These are phyloP conservation scores for Diplodia seriata DNA, from an alignment of 2,329 filamentous ascomycete genomes.

Conservation along the genomic window DNA sequence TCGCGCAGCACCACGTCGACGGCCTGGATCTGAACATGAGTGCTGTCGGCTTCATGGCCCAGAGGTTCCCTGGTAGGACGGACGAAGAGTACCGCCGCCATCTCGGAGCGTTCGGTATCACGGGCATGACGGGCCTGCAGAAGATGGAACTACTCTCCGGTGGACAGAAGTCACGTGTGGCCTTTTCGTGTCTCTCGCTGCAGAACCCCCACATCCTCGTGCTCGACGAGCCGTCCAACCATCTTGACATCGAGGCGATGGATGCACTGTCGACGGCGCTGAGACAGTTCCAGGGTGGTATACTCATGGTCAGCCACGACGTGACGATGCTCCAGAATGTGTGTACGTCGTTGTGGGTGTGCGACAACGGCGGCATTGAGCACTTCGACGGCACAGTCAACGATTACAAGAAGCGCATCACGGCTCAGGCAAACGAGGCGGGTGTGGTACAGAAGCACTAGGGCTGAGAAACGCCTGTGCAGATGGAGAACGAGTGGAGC, in stretches of 20 bases:
- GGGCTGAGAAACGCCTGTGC: slow-evolving; percentile 52
- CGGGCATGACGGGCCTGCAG: slow-evolving; percentile 93
- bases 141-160: slow-evolving; percentile 94
- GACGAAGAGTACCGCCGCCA: slow-evolving; percentile 98
- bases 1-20: slow-evolving; percentile 98
- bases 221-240: slow-evolving; percentile 97
- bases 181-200: slow-evolving; percentile 93
- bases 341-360: slow-evolving; percentile 94
- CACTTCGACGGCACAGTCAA: slow-evolving; percentile 96
- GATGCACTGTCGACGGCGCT: slow-evolving; percentile 88
- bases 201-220: slow-evolving; percentile 97
- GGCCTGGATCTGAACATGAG: slow-evolving; percentile 87
- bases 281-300: slow-evolving; percentile 86
- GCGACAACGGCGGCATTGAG: slow-evolving; percentile 90
- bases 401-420: slow-evolving; percentile 96
- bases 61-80: slow-evolving; percentile 84
- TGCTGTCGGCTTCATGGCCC: slow-evolving; percentile 95
- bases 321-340: slow-evolving; percentile 98
- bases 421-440: slow-evolving; percentile 82
- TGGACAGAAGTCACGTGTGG: slow-evolving; percentile 97
- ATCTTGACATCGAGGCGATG: slow-evolving; percentile 99
- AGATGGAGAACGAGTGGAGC: slow-evolving; percentile 46
- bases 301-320: slow-evolving; percentile 98
- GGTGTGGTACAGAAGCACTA: slow-evolving; percentile 75
- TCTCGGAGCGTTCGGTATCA: slow-evolving; percentile 83